These are phyloP conservation scores for Chlamydomonas eustigma DNA, from an alignment of 139 green algal genomes.

Conservation along the genomic window DNA sequence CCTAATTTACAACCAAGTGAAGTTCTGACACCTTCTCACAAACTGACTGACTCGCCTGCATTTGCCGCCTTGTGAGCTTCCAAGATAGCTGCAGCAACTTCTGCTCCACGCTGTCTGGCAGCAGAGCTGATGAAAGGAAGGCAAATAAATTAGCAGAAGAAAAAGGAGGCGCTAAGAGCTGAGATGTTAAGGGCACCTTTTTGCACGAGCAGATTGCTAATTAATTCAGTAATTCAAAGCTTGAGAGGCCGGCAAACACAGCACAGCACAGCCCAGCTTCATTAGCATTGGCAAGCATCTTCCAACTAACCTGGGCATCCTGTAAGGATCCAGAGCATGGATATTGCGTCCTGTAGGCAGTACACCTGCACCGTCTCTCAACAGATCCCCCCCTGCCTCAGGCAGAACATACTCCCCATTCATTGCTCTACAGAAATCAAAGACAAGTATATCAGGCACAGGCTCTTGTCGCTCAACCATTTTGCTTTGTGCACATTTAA, in stretches of 20 bases:
- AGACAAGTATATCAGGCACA: not conserved
- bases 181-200: too few relatives aligned
- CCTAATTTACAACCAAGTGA: too few relatives aligned
- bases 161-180: too few relatives aligned
- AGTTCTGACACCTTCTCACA: too few relatives aligned
- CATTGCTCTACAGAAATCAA: constrained; percentile 46
- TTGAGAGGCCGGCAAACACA: too few relatives aligned
- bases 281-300: too few relatives aligned
- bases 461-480: too few relatives aligned
- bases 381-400: constrained; percentile 88
- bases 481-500: too few relatives aligned
- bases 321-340: constrained; percentile 95
- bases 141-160: too few relatives aligned
- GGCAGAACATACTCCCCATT: constrained; percentile 84
- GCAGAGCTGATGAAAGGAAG: constrained; percentile 45
- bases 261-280: too few relatives aligned
- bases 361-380: constrained; percentile 90
- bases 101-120: constrained; percentile 67
- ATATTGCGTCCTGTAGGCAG: constrained; percentile 97
- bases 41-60: constrained; percentile 33
- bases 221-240: too few relatives aligned
- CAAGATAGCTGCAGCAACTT: constrained; percentile 51
- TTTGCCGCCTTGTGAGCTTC: constrained; percentile 62
- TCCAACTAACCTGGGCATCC: constrained; percentile 76
- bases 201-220: too few relatives aligned